These are phyloP conservation scores for Jatropha multifida DNA, from an alignment of 441 rosid species.

Conservation along the genomic window DNA sequence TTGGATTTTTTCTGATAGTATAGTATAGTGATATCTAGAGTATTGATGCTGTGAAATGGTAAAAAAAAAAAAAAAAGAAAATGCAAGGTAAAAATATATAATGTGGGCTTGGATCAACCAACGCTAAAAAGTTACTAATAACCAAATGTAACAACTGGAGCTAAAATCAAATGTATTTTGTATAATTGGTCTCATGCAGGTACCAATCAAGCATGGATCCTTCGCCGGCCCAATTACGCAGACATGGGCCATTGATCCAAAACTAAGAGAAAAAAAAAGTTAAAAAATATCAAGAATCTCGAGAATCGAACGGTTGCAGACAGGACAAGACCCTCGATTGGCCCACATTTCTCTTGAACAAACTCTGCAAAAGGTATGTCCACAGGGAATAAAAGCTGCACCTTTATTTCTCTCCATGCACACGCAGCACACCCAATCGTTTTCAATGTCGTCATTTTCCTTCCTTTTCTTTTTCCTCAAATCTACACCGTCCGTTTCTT, in stretches of 20 bases:
- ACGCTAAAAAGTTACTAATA: no score
- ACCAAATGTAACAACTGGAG: neutral
- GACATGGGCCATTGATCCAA: neutral
- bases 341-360: slow-evolving; percentile 59
- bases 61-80: no score
- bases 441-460: slow-evolving; percentile 1
- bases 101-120: no score
- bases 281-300: slow-evolving; percentile 59
- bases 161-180: neutral
- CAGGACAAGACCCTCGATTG: slow-evolving; percentile 54
- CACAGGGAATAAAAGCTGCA: slow-evolving; percentile 77
- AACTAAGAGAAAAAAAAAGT: neutral
- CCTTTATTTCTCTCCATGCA: slow-evolving; percentile 70
- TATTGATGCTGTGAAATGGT: no score
- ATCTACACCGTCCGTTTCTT: slow-evolving; percentile 68
- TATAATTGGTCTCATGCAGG: neutral
- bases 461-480: slow-evolving; percentile 24
- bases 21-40: no score
- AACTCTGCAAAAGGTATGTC: slow-evolving; percentile 55
- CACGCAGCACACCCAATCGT: slow-evolving; percentile 61
- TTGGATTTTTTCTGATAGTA: no score
- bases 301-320: slow-evolving; percentile 54
- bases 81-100: no score
- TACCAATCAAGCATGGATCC: neutral
- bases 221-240: neutral